These are phyloP conservation scores for Candida xiaguanensis DNA, from an alignment of 805 yeast species.

Conservation along the genomic window DNA sequence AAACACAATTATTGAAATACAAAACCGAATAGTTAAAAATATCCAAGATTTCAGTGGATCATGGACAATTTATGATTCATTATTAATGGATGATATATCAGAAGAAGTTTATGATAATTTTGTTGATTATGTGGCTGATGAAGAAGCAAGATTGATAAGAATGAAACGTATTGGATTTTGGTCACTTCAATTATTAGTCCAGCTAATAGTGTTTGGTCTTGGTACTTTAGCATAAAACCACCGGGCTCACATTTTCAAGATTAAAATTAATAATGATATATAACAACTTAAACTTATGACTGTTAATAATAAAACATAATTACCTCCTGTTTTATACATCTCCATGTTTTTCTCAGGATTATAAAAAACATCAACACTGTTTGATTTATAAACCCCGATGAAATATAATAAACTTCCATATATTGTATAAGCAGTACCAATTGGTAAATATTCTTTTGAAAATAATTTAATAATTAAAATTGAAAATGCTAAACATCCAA, in stretches of 20 bases:
- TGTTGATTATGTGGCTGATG: slow-evolving; percentile 84
- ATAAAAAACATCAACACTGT: slow-evolving; percentile 33
- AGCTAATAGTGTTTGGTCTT: slow-evolving; percentile 75
- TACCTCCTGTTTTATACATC: slow-evolving; percentile 60
- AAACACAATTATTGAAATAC: slow-evolving; percentile 84
- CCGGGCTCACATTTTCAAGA: slow-evolving; percentile 37
- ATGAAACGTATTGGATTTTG: slow-evolving; percentile 87
- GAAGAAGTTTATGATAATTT: slow-evolving; percentile 88
- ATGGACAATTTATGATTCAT: slow-evolving; percentile 92
- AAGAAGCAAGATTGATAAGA: slow-evolving; percentile 66
- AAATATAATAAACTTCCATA: slow-evolving; percentile 48
- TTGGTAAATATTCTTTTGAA: slow-evolving; percentile 57
- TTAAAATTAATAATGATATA: slow-evolving; percentile 46
- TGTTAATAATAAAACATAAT: slow-evolving; percentile 51
- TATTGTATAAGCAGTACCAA: slow-evolving; percentile 62
- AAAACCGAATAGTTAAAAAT: slow-evolving; percentile 75
- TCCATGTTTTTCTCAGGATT: slow-evolving; percentile 33
- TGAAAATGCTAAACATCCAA: slow-evolving; percentile 65
- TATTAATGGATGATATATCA: slow-evolving; percentile 86
- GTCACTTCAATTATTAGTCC: slow-evolving; percentile 83
- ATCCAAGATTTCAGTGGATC: slow-evolving; percentile 87
- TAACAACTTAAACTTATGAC: slow-evolving; percentile 50
- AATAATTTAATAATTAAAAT: slow-evolving; percentile 63
- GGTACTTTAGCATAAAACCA: slow-evolving; percentile 48
- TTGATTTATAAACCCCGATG: slow-evolving; percentile 36